Evolutionary conservation across 148 eudicot species (phyloP).

Genomic region (Silene conica): DNA sequence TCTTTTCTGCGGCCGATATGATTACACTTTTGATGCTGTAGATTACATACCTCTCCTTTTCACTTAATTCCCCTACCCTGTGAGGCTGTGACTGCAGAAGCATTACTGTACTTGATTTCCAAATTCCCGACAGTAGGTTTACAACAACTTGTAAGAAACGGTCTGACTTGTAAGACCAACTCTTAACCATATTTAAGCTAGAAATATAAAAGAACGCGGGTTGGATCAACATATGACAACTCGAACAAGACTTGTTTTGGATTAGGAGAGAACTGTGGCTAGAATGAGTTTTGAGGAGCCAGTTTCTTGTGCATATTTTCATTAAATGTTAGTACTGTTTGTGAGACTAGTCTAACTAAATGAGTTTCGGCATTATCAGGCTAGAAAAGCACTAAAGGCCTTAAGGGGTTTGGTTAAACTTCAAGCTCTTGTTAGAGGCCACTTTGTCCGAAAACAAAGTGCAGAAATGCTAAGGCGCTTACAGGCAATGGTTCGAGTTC

Average conservation of each 20-base stretch:
- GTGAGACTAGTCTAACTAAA: not conserved
- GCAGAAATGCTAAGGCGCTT: constrained; percentile 83
- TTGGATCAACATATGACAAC: too few relatives aligned
- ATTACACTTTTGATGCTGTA: constrained; percentile 9
- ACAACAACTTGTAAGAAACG: too few relatives aligned
- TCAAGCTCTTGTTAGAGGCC: constrained; percentile 94
- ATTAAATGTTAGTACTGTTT: not conserved
- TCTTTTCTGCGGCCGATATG: not conserved
- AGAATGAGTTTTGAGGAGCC: too few relatives aligned
- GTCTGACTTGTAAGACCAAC: too few relatives aligned
- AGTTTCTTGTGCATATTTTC: not conserved
- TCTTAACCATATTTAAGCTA: too few relatives aligned
- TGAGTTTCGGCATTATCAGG: constrained; percentile 39
- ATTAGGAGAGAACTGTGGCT: too few relatives aligned
- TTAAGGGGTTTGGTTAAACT: constrained; percentile 90
- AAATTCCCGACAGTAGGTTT: too few relatives aligned
- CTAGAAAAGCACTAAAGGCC: constrained; percentile 88
- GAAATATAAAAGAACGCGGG: too few relatives aligned
- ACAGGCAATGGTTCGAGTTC: constrained; percentile 92
- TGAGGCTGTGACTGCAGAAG: too few relatives aligned
- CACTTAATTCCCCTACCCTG: too few relatives aligned
- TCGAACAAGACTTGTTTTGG: too few relatives aligned
- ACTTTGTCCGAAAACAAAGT: constrained; percentile 83
- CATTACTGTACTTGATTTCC: too few relatives aligned
- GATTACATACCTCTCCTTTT: constrained; percentile 9